Evolutionary conservation across 2,329 filamentous ascomycete species (phyloP), one percentile per base, ranked within the genome.

Genomic region (Colletotrichum neosansevieriae): DNA sequence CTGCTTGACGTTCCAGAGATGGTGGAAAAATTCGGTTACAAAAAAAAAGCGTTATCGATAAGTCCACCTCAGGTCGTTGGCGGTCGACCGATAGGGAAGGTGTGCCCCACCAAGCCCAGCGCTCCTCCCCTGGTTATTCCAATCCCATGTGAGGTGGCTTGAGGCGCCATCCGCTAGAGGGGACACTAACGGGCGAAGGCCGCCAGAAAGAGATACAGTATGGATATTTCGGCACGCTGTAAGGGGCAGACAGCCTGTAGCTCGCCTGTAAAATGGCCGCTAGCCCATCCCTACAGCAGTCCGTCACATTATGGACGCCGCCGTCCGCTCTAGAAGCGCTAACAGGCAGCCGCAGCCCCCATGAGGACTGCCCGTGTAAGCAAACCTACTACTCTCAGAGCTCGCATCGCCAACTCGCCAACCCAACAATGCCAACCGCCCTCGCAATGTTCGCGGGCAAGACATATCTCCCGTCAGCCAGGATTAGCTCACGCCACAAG

Each of bases 1-100:
- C 63, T 36, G 29, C 58, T 21, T 17, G 34, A 38, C 19, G 17
- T 45, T n/a, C 42, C 9, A 38, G 57, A 36, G 40, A 49, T 57
- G 17, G 62, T 67, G 65, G 59, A 68, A 67, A 68, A 68, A 68
- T 68, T 68, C 47, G 38, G 49, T 38, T 45, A 47, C 56, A 65
- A 21, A 17, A 9, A 17, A 59, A 62, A 51, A 53, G 24, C 53
- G 56, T 65, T 68, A 68, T 68, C 61, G 65, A 68, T 68, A 64
- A 36, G 47, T 34, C 24, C 7, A 29, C 7, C 29, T 6, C 49
- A n/a, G 10, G 0, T 1, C 47, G 12, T 50, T 50, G 36, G 49
- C 29, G 50, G 15, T 15, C 49, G 54, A n/a, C 19, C 17, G 32
- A 50, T 24, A 19, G 13, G 45, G 36, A 15, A 45, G n/a, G 51